Percentiles rank a stretch among this genome's conserved stretches.
Evolutionary conservation across 129 eudicot genomes (phyloP).

Genomic region (Dittrichia graveolens): DNA sequence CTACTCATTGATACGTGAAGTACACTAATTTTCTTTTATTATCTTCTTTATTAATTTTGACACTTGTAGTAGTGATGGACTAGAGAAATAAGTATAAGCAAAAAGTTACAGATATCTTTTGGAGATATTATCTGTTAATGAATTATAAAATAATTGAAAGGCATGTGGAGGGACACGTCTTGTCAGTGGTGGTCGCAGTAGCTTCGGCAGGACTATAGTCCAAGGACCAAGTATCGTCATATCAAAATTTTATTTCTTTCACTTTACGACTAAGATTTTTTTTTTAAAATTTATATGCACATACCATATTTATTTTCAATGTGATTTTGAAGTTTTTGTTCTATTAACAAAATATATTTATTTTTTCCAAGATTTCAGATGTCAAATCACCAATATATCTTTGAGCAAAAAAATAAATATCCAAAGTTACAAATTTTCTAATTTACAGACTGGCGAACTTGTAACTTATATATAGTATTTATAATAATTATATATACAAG

Average conservation of each 20-base stretch:
- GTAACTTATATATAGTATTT: too few species aligned
- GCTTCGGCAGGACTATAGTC: conserved; percentile 39
- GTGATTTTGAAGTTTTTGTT: not conserved
- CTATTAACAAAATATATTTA: not conserved
- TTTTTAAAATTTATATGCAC: not conserved
- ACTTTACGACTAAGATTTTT: too few species aligned
- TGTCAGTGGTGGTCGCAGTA: conserved; percentile 39
- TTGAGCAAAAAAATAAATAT: too few species aligned
- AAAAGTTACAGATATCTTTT: too few species aligned
- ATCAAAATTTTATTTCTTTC: not conserved
- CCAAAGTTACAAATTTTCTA: too few species aligned
- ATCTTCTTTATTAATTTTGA: too few species aligned
- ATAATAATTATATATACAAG: too few species aligned
- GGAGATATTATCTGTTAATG: too few species aligned
- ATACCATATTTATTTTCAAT: not conserved
- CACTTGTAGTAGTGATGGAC: not conserved
- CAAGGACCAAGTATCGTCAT: conserved; percentile 39
- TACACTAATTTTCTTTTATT: too few species aligned
- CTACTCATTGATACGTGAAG: too few species aligned
- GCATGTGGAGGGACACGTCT: conserved; percentile 44
- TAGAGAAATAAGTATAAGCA: not conserved
- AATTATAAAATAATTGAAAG: not conserved
- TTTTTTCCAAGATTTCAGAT: not conserved
- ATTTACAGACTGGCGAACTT: too few species aligned
- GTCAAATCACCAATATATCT: too few species aligned